These are phyloP conservation scores for Aspergillus persii DNA, from an alignment of 2,329 filamentous ascomycete genomes.

Conservation along the genomic window DNA sequence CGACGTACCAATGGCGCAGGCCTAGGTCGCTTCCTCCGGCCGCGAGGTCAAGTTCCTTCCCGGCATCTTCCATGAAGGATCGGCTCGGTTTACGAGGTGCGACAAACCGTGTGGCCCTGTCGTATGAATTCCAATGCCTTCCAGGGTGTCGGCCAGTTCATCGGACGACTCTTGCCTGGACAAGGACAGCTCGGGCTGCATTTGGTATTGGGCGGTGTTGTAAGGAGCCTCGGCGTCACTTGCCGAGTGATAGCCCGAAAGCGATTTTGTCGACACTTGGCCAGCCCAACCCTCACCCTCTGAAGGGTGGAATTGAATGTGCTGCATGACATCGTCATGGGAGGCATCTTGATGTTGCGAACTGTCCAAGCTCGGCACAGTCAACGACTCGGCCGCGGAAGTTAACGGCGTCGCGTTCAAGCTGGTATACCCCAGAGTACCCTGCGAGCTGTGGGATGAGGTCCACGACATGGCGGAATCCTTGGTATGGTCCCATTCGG, in stretches of 20 bases:
- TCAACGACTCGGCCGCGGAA: constrained; percentile 21
- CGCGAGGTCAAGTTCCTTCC: constrained; percentile 46
- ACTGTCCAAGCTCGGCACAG: constrained; percentile 18
- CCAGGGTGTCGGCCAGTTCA: constrained; percentile 33
- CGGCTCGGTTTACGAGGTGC: constrained; percentile 26
- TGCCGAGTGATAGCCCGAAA: constrained; percentile 18
- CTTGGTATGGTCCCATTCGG: constrained; percentile 29
- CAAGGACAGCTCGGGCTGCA: constrained; percentile 32
- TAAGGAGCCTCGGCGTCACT: constrained; percentile 29
- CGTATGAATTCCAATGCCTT: constrained; percentile 35
- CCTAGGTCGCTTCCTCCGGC: constrained; percentile 47
- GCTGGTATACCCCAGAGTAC: constrained; percentile 21
- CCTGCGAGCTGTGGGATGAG: constrained; percentile 24
- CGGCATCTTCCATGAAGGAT: constrained; percentile 34
- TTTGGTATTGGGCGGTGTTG: constrained; percentile 31
- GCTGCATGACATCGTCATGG: constrained; percentile 6
- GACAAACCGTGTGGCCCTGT: constrained; percentile 20
- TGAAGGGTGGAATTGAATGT: constrained; percentile 9
- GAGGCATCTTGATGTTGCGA: constrained; percentile 7
- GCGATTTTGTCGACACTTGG: constrained; percentile 19
- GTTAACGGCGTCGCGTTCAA: constrained; percentile 22
- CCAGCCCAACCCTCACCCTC: constrained; percentile 28
- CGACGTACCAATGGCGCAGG: constrained; percentile 47
- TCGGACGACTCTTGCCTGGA: constrained; percentile 34
- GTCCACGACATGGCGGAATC: constrained; percentile 30